A percentile compares a stretch with the other conserved stretches of the same genome.
Conservation (phyloP, 2,329 filamentous ascomycete genomes). For the Karstenula rhodostoma region DNA sequence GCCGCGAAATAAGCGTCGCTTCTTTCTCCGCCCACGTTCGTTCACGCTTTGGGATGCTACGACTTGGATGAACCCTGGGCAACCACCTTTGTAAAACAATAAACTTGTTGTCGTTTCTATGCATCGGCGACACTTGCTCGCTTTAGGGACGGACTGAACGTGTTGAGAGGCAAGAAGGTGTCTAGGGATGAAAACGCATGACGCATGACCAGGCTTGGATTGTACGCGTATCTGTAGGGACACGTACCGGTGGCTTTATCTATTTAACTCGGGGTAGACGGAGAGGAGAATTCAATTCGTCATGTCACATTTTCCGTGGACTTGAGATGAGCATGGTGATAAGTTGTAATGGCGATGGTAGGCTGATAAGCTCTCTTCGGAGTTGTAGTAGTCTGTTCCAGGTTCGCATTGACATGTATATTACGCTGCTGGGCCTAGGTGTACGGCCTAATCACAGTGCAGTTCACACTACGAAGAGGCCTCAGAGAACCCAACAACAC, state of each 20-base stretch:
- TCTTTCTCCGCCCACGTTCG: conserved; percentile 9
- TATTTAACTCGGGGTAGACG: conserved; percentile 7
- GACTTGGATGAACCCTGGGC: conserved; percentile 19
- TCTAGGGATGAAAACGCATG: neutral
- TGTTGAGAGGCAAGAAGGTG: neutral
- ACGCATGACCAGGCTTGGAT: conserved; percentile 4
- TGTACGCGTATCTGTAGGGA: conserved; percentile 14
- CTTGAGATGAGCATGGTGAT: too few species aligned
- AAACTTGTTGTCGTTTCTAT: conserved; percentile 29
- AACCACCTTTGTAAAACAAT: conserved; percentile 30
- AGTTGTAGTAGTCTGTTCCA: too few species aligned
- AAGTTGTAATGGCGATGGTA: too few species aligned
- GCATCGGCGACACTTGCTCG: conserved; percentile 24
- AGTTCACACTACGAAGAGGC: too few species aligned
- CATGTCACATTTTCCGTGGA: neutral
- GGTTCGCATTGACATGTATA: too few species aligned
- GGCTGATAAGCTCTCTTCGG: too few species aligned
- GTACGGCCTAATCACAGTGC: too few species aligned
- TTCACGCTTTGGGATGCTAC: conserved; percentile 8
- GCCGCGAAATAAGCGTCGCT: conserved; percentile 33
- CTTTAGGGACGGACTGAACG: conserved; percentile 15
- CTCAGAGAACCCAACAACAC: too few species aligned
- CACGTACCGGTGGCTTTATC: neutral
- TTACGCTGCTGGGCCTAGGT: too few species aligned
- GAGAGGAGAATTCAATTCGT: conserved; percentile 3